Evolutionary conservation across 371 early-diverging fungal species (phyloP).

Genomic region (Mortierella sp.): DNA sequence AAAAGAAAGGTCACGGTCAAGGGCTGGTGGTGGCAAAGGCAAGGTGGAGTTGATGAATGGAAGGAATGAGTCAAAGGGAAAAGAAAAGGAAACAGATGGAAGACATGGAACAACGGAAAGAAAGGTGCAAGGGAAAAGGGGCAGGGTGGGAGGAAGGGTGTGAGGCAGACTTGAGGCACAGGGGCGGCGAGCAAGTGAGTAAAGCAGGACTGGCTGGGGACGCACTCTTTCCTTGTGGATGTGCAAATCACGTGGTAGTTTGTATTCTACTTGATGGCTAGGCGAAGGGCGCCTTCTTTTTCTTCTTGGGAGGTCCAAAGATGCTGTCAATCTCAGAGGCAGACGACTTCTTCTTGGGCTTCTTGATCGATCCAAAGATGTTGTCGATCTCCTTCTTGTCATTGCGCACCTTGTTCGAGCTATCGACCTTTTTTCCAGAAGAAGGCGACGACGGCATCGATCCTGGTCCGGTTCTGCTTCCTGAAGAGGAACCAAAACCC

Average conservation of each 20-base stretch:
- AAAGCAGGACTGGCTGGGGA: not conserved
- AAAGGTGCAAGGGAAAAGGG: not conserved
- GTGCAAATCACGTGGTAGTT: not conserved
- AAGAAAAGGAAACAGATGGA: not conserved
- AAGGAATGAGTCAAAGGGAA: slow-evolving; percentile 2
- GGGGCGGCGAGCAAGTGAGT: not conserved
- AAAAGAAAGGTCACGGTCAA: slow-evolving; percentile 6
- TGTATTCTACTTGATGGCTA: no score
- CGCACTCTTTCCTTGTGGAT: not conserved
- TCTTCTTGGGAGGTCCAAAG: slow-evolving; percentile 43
- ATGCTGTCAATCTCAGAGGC: slow-evolving; percentile 45
- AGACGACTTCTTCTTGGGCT: slow-evolving; percentile 13
- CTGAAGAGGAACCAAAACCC: slow-evolving; percentile 5
- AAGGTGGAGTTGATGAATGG: not conserved
- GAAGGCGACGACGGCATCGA: not conserved
- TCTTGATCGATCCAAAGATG: slow-evolving; percentile 18
- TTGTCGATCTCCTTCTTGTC: slow-evolving; percentile 25
- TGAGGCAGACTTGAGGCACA: not conserved
- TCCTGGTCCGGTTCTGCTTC: not conserved
- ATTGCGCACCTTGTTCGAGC: slow-evolving; percentile 9
- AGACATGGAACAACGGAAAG: slow-evolving; percentile 1
- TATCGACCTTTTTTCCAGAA: not conserved
- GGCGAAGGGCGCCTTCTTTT: slow-evolving; percentile 21
- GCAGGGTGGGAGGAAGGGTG: not conserved
- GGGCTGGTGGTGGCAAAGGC: not conserved